phyloP scores from a whole-genome alignment of 2,329 filamentous ascomycete species.

The Cladosporium sp. region DNA sequence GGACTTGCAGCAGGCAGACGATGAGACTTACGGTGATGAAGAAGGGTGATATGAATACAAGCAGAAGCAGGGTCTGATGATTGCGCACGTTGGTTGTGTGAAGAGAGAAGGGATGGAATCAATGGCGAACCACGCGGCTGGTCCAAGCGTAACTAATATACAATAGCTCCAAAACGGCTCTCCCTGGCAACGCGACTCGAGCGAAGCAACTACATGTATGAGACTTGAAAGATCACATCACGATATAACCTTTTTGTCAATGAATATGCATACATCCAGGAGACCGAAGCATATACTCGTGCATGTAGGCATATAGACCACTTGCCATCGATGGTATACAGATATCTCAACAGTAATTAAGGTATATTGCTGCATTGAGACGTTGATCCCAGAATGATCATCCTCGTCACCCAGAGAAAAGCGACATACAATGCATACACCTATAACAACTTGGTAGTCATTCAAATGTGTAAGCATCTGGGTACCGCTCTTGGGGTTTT shows the following conservation, averaged over 20 bases:
- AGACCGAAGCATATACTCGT: neutral
- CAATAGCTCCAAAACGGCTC: conserved; percentile 2
- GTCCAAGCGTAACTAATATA: conserved; percentile 9
- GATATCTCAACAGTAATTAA: neutral
- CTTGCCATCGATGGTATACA: neutral
- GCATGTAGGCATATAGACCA: neutral
- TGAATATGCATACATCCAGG: neutral
- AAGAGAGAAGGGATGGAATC: conserved; percentile 14
- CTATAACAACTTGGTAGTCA: neutral
- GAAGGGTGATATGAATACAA: conserved; percentile 3
- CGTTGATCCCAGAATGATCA: neutral
- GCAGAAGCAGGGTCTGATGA: conserved; percentile 10
- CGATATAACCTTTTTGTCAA: neutral
- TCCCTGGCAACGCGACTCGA: conserved; percentile 3
- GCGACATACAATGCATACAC: neutral
- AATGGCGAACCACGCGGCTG: neutral
- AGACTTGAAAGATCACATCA: neutral
- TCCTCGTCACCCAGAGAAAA: neutral
- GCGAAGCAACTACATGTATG: neutral
- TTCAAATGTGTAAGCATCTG: neutral
- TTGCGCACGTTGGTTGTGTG: neutral
- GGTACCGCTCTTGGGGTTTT: neutral
- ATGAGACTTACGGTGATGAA: conserved; percentile 13
- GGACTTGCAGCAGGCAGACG: neutral
- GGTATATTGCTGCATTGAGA: neutral